Base-by-base conservation (phyloP, 2,329 filamentous ascomycete genomes). In the Phaeosphaeriaceae sp. region DNA sequence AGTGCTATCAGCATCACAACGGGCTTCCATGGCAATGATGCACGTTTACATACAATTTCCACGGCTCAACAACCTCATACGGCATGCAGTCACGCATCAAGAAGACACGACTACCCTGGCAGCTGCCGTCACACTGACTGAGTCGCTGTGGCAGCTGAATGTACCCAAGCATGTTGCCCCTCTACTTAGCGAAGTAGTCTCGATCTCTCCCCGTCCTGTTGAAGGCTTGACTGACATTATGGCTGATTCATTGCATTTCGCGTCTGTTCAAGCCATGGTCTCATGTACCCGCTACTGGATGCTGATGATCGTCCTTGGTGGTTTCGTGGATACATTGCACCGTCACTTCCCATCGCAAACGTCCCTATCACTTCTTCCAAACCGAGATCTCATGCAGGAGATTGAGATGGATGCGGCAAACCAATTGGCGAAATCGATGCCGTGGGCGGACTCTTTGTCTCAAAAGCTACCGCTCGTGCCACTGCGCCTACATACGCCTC, bases 231-330 rank as follows among this genome's bases (percentile, higher is more conserved):
- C 56, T 3, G 70, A 73, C 19, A 54, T 72, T 1, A 50, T 73
- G 41, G 52, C 64, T 0, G 53, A 69, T 5, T 63, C 65, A 0
- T 47, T 71, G 11, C 48, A 58, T 7, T 74, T 69, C 53, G 49
- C 67, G 36, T 70, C 63, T 2, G 59, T 74, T 2, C 63, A 69
- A 36, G 66, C 49, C 7, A 66, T 68, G 55, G 52, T 69, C 2
- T 57, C 72, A 2, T 68, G 67, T 48, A 71, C 63, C 25, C 61
- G 72, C 19, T 72, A 68, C 41, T 74, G 72, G 72, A 67, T 66
- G 60, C 33, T 73, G 11, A 58, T 65, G 22, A 67, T 63, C 15
- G 41, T 61, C 2, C 60, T 74, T 9, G 70, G 67, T 49, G 72
- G 68, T 4, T 41, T 72, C 10, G 61, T 61, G 0, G 65, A 73